Percentiles rank a stretch among this genome's conserved stretches.
phyloP scores from a whole-genome alignment of 2,329 filamentous ascomycete species.

The Cyphellophora attinorum region DNA sequence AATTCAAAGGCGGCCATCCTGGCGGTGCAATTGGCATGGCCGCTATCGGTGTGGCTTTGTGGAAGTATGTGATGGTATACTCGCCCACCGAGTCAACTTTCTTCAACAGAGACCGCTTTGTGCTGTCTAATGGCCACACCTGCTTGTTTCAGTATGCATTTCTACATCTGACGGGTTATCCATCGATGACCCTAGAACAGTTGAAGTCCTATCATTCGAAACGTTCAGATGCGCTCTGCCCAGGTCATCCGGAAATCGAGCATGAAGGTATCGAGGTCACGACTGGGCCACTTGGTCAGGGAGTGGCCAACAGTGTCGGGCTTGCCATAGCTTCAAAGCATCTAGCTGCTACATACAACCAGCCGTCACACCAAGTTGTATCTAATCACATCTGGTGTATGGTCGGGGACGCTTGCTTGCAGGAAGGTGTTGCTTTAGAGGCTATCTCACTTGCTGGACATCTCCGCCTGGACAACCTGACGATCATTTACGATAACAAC shows the following conservation, averaged over 20 bases:
- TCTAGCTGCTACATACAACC: constrained; percentile 87
- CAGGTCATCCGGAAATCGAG: constrained; percentile 92
- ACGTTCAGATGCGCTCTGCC: constrained; percentile 41
- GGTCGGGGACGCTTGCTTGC: constrained; percentile 95
- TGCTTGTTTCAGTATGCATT: constrained; percentile 99
- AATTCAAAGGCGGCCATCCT: constrained; percentile 93
- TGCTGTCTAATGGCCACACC: constrained; percentile 97
- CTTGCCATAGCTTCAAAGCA: constrained; percentile 94
- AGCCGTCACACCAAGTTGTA: constrained; percentile 79
- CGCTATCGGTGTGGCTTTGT: constrained; percentile 90
- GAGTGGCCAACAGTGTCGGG: constrained; percentile 94
- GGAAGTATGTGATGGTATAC: constrained; percentile 98
- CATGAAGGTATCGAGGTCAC: constrained; percentile 96
- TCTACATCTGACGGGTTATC: constrained; percentile 90
- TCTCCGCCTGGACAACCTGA: constrained; percentile 95
- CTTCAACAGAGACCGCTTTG: constrained; percentile 96
- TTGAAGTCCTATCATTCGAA: constrained; percentile 46
- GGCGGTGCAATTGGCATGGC: constrained; percentile 97
- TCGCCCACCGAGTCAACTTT: constrained; percentile 98
- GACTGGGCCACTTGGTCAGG: constrained; percentile 93
- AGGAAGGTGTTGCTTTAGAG: constrained; percentile 95
- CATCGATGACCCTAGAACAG: constrained; percentile 49
- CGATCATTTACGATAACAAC: constrained; percentile 97
- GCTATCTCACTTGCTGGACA: constrained; percentile 88
- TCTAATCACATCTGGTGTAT: constrained; percentile 97